A percentile compares a stretch with the other conserved stretches of the same genome.
These are phyloP conservation scores for Aquilaria yunnanensis DNA, from an alignment of 345 rosid species.

Conservation along the genomic window DNA sequence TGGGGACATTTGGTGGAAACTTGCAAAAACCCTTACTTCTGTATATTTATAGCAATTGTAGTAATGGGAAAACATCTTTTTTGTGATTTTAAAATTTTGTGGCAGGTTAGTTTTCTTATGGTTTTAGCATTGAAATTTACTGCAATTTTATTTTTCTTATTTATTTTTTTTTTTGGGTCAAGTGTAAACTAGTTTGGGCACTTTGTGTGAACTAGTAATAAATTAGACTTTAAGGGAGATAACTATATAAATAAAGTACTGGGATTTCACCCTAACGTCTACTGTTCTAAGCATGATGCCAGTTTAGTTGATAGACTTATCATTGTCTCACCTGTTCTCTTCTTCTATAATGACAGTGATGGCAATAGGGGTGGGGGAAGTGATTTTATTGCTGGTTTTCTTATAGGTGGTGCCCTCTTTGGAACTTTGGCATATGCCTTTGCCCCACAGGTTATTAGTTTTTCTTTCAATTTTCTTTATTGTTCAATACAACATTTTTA, in stretches of 20 bases:
- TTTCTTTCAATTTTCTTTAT: conserved; percentile 1
- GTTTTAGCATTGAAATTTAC: too few relatives aligned
- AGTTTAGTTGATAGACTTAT: not conserved
- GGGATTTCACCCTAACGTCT: not conserved
- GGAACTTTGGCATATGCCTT: conserved; percentile 74
- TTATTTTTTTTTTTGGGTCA: not conserved
- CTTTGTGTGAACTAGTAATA: too few relatives aligned
- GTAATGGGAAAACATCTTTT: too few relatives aligned
- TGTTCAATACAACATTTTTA: not conserved
- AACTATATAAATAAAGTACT: not conserved
- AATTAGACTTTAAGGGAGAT: not conserved
- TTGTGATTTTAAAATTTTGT: too few relatives aligned
- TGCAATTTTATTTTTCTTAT: not conserved
- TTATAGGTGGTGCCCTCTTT: conserved; percentile 81
- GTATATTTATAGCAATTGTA: too few relatives aligned
- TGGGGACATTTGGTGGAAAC: too few relatives aligned
- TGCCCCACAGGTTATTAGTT: conserved; percentile 71
- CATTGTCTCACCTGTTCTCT: not conserved
- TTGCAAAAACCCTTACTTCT: too few relatives aligned
- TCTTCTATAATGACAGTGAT: conserved; percentile 31
- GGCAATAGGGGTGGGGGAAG: conserved; percentile 47
- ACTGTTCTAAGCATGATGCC: not conserved
- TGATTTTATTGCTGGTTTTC: conserved; percentile 84
- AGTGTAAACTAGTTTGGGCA: not conserved
- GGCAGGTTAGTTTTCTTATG: too few relatives aligned